Conservation (phyloP, 768 basidiomycete genomes). For the Boletus tylopilopsis region DNA sequence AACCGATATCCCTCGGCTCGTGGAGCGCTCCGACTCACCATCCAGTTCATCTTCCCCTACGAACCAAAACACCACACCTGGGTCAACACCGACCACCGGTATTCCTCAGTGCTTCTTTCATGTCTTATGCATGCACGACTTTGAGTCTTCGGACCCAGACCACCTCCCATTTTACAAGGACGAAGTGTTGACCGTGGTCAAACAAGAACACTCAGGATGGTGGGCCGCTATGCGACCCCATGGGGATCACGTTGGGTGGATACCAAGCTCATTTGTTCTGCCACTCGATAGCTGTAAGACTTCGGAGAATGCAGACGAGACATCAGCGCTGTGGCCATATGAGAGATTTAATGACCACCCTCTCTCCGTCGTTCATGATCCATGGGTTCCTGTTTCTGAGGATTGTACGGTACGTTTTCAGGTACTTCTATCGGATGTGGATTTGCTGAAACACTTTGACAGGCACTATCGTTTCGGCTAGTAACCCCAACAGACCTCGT, state of each 20-base stretch:
- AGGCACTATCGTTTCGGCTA: conserved; percentile 17
- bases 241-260: conserved; percentile 63
- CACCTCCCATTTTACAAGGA: conserved; percentile 61
- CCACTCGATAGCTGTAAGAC: conserved; percentile 34
- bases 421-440: background rate
- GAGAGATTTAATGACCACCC: conserved; percentile 2
- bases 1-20: conserved; percentile 35
- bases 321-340: conserved; percentile 31
- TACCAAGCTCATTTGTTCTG: conserved; percentile 67
- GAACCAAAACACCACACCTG: conserved; percentile 5
- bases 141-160: conserved; percentile 54
- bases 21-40: conserved; percentile 33
- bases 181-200: conserved; percentile 66
- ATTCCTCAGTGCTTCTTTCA: conserved; percentile 32
- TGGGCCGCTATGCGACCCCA: conserved; percentile 69
- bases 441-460: conserved; percentile 7
- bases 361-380: conserved; percentile 15
- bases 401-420: conserved; percentile 13
- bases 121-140: conserved; percentile 67
- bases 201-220: conserved; percentile 72
- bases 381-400: conserved; percentile 19
- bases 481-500: conserved; percentile 19
- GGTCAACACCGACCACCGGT: conserved; percentile 31
- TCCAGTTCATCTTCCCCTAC: conserved; percentile 17
- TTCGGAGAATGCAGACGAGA: conserved; percentile 47